These are phyloP conservation scores for Henckelia pumila DNA, from an alignment of 257 asterid genomes.

Conservation along the genomic window DNA sequence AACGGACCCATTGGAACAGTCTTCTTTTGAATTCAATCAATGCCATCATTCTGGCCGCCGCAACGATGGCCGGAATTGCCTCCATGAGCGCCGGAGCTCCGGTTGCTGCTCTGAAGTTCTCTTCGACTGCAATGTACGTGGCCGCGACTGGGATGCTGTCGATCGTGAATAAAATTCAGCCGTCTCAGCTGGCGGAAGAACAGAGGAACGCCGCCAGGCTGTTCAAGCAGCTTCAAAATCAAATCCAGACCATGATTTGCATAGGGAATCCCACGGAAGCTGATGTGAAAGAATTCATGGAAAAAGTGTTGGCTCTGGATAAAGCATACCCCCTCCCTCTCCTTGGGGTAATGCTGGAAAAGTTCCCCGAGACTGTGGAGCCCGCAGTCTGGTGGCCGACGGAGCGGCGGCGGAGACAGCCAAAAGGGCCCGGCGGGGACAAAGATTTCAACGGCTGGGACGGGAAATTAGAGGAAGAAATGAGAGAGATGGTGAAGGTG, in stretches of 20 bases:
- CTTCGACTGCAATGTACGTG: conserved; percentile 35
- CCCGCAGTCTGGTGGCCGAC: conserved; percentile 47
- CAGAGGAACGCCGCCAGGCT: conserved; percentile 43
- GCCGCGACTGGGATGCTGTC: conserved; percentile 36
- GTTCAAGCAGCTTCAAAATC: conserved; percentile 33
- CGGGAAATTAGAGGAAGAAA: conserved; percentile 32
- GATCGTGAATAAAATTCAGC: conserved; percentile 37
- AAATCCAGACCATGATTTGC: conserved; percentile 27
- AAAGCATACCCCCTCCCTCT: conserved; percentile 42
- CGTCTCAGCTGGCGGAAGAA: conserved; percentile 51
- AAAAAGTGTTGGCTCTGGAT: conserved; percentile 37
- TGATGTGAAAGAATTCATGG: conserved; percentile 32
- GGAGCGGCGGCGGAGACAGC: conserved; percentile 5
- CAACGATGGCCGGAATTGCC: conserved; percentile 31
- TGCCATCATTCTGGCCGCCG: conserved; percentile 50
- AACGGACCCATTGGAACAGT: conserved; percentile 56
- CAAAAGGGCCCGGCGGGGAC: not conserved
- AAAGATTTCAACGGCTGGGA: conserved; percentile 31
- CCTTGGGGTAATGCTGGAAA: conserved; percentile 37
- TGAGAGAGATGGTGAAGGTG: conserved; percentile 29
- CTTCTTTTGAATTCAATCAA: conserved; percentile 51
- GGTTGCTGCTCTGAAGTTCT: conserved; percentile 20
- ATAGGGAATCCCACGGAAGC: conserved; percentile 15
- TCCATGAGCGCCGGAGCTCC: conserved; percentile 24
- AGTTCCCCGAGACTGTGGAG: conserved; percentile 28